Evolutionary conservation across 2,329 filamentous ascomycete genomes (phyloP).

Genomic region (Lachnellula subtilissima): DNA sequence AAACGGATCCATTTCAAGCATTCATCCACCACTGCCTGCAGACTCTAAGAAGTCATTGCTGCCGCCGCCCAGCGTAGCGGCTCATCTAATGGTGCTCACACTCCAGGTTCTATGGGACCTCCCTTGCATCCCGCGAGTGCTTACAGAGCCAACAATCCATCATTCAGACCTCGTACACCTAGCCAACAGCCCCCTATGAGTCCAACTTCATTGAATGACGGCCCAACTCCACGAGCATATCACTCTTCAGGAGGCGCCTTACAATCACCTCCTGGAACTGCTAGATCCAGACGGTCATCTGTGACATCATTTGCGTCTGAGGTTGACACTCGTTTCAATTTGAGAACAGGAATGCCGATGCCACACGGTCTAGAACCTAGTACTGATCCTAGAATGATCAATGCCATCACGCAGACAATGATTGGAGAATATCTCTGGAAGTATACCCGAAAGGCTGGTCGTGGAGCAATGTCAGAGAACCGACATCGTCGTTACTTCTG

Average conservation of each 20-base stretch:
- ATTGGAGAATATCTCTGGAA: slow-evolving; percentile 99
- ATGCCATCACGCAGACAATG: slow-evolving; percentile 99
- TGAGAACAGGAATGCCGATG: slow-evolving; percentile 52
- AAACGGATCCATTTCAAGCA: slow-evolving; percentile 40
- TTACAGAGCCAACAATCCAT: slow-evolving; percentile 35
- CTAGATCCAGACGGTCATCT: slow-evolving; percentile 67
- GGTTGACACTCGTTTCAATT: slow-evolving; percentile 85
- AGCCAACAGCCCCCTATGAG: slow-evolving; percentile 42
- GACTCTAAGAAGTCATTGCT: slow-evolving; percentile 81
- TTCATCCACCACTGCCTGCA: slow-evolving; percentile 67
- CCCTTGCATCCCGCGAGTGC: slow-evolving; percentile 79
- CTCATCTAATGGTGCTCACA: slow-evolving; percentile 37
- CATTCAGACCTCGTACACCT: slow-evolving; percentile 56
- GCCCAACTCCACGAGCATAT: slow-evolving; percentile 52
- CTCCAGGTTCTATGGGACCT: slow-evolving; percentile 65
- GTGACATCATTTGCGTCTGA: slow-evolving; percentile 95
- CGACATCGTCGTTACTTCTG: slow-evolving; percentile 96
- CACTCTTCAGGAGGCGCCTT: slow-evolving; percentile 44
- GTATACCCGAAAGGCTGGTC: slow-evolving; percentile 92
- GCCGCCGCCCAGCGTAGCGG: slow-evolving; percentile 61
- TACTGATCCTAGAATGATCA: slow-evolving; percentile 96
- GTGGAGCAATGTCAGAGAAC: slow-evolving; percentile 81
- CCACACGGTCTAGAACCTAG: slow-evolving; percentile 59
- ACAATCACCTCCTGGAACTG: slow-evolving; percentile 42
- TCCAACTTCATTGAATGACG: slow-evolving; percentile 44